Evolutionary conservation across 2,329 filamentous ascomycete species (phyloP).

Genomic region (Aspergillus texensis): DNA sequence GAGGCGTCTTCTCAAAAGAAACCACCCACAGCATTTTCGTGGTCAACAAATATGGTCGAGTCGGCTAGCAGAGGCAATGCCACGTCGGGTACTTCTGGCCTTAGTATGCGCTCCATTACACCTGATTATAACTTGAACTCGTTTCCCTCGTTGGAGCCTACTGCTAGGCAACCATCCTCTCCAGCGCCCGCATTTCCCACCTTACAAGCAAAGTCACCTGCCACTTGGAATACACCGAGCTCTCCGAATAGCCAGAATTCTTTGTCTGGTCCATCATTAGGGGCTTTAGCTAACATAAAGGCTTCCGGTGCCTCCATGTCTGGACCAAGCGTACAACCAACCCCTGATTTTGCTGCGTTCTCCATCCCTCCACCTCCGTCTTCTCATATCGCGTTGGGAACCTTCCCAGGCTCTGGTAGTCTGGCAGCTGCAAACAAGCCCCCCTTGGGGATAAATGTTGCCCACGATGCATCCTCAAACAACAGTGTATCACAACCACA

Average conservation of each 20-base stretch:
- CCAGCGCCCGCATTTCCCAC: slow-evolving; percentile 28
- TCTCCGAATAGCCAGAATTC: slow-evolving; percentile 19
- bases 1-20: slow-evolving; percentile 25
- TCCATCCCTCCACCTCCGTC: slow-evolving; percentile 47
- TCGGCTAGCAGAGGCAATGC: slow-evolving; percentile 23
- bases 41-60: slow-evolving; percentile 40
- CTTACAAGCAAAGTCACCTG: slow-evolving; percentile 35
- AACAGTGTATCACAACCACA: slow-evolving; percentile 26
- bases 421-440: slow-evolving; percentile 23
- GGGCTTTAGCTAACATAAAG: slow-evolving; percentile 30
- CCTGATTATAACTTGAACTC: slow-evolving; percentile 53
- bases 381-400: slow-evolving; percentile 19
- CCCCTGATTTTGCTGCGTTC: slow-evolving; percentile 39
- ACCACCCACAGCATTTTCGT: slow-evolving; percentile 41
- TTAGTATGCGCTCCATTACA: slow-evolving; percentile 51
- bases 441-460: slow-evolving; percentile 17
- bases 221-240: slow-evolving; percentile 21
- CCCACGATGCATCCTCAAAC: slow-evolving; percentile 28
- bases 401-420: slow-evolving; percentile 20
- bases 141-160: slow-evolving; percentile 52
- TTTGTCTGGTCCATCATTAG: slow-evolving; percentile 23
- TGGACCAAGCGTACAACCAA: slow-evolving; percentile 20
- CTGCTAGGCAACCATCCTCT: slow-evolving; percentile 35
- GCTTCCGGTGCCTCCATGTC: slow-evolving; percentile 20
- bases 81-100: slow-evolving; percentile 24